Base-by-base conservation (phyloP, 1,284 basidiomycete genomes). In the Naganishia albida region DNA sequence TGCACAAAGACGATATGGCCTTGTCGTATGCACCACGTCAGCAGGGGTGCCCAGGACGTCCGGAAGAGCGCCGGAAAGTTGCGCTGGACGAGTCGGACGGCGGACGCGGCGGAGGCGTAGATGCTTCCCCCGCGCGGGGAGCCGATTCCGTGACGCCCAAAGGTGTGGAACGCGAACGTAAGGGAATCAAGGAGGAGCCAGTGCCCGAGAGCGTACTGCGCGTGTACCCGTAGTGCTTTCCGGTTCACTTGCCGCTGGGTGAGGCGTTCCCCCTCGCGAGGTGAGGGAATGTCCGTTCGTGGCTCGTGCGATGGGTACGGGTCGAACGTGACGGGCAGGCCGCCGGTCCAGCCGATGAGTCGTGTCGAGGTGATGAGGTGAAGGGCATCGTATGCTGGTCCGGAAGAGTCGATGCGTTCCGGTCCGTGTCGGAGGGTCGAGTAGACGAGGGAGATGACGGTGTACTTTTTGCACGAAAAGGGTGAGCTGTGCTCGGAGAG, bases 11-110 rank as follows among this genome's bases (percentile, higher is more conserved):
- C 48, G 38, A 77, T 44, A 38, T 74, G 56, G 6, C 71, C 69
- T 67, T 78, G 74, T 54, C 74, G 59, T 20, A 73, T 52, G 23
- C 70, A 16, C 55, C 74, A 74, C 66, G 34, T 72, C 67, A 20
- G 57, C 55, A 12, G 70, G 8, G 0, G 63, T 8, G 20, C 30
- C 4, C 18, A 20, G 6, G 39, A 4, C 8, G 28, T n/a, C 3
- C 7, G 3, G 30, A 53, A 53, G 15, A 62, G 56, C 68, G 70
- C 10, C 18, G 54, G 12, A n/a, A 64, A 26, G 20, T 18, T 16
- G 10, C 34, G 40, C 8, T 30, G 44, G 10, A 57, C 18, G 20
- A 39, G 25, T 7, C 12, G 40, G 56, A 53, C 46, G n/a, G 28
- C 40, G 12, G 52, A 39, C n/a, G 26, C 40, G 23, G 49, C 55